These are phyloP conservation scores for Scheffersomyces illinoinensis DNA, from an alignment of 1,139 yeast genomes.

Conservation along the genomic window DNA sequence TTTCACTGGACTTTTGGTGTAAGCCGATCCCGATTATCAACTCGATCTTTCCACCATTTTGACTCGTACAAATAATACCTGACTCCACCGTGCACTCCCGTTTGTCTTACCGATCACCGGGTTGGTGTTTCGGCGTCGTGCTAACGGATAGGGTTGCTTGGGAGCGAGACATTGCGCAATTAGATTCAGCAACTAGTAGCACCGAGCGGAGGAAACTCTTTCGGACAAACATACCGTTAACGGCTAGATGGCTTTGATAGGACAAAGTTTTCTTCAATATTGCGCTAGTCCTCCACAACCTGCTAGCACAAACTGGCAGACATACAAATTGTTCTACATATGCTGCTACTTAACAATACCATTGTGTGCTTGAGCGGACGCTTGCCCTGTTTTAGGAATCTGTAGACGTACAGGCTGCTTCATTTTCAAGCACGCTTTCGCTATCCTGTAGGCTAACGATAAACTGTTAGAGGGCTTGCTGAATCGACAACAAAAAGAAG, in stretches of 20 bases:
- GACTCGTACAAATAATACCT: background rate
- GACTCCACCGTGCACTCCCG: background rate
- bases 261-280: background rate
- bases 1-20: background rate
- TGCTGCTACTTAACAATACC: background rate
- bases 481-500: conserved; percentile 9
- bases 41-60: too few species aligned
- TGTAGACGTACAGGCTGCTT: background rate
- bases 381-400: background rate
- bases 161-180: background rate
- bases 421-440: background rate
- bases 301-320: background rate
- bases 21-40: background rate
- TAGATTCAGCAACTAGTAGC: background rate
- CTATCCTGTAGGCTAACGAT: background rate
- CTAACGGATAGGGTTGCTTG: background rate
- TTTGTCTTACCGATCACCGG: background rate
- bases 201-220: background rate
- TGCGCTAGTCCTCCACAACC: background rate
- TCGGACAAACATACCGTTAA: background rate
- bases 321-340: background rate
- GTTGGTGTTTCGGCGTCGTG: background rate
- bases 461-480: conserved; percentile 1
- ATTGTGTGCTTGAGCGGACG: background rate
- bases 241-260: background rate